These are phyloP conservation scores for Leishmania arabica DNA, from an alignment of 208 protist species.

Conservation along the genomic window DNA sequence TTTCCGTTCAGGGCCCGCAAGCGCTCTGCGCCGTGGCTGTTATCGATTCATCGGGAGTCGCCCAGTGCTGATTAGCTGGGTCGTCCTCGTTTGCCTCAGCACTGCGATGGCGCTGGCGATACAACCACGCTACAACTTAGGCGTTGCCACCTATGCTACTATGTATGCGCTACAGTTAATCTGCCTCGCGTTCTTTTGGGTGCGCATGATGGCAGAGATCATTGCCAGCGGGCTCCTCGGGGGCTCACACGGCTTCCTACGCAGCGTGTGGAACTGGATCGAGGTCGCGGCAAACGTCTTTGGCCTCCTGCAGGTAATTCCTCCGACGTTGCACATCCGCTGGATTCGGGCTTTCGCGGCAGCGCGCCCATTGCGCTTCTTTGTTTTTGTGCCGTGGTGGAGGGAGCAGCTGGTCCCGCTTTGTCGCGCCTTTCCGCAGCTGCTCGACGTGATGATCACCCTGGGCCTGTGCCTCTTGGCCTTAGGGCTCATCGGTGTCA, in stretches of 20 bases:
- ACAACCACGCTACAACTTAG: slow-evolving; percentile 44
- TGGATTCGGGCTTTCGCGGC: slow-evolving; percentile 56
- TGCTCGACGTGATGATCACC: slow-evolving; percentile 38
- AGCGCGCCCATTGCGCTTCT: slow-evolving; percentile 47
- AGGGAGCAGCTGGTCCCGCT: slow-evolving; percentile 28
- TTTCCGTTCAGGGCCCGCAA: neutral
- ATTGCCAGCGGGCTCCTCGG: slow-evolving; percentile 40
- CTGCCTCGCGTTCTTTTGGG: slow-evolving; percentile 51
- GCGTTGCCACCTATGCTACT: slow-evolving; percentile 16
- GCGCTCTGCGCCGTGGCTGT: slow-evolving; percentile 12
- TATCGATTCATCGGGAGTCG: slow-evolving; percentile 6
- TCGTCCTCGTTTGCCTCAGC: slow-evolving; percentile 28
- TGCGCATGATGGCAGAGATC: slow-evolving; percentile 55
- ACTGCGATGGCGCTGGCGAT: slow-evolving; percentile 38
- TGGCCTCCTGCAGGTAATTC: slow-evolving; percentile 49
- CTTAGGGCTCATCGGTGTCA: slow-evolving; percentile 40
- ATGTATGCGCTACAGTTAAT: slow-evolving; percentile 36
- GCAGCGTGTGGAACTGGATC: slow-evolving; percentile 52
- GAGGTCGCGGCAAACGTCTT: slow-evolving; percentile 53
- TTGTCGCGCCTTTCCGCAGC: slow-evolving; percentile 24
- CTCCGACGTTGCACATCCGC: slow-evolving; percentile 37
- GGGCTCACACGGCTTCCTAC: slow-evolving; percentile 35
- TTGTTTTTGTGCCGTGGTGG: slow-evolving; percentile 28
- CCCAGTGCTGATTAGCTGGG: slow-evolving; percentile 27
- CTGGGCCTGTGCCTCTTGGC: slow-evolving; percentile 33